phyloP scores from a whole-genome alignment of 306 rosid species.

The Rosa multiflora region DNA sequence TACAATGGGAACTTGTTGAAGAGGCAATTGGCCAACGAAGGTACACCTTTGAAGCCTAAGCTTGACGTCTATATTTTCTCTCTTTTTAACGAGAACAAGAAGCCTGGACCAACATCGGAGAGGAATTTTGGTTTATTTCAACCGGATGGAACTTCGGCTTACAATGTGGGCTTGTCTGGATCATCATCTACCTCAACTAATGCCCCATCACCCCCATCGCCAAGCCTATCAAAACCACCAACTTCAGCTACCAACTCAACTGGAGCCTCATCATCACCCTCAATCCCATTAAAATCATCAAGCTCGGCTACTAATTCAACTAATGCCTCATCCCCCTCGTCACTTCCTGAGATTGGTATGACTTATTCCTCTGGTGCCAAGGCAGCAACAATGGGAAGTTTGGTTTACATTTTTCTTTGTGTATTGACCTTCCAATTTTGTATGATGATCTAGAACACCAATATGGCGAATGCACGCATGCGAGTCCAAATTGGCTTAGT shows the following conservation, averaged over 20 bases:
- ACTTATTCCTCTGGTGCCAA: constrained; percentile 48
- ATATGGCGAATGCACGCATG: too few relatives aligned
- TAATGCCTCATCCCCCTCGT: neutral
- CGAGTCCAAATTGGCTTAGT: neutral
- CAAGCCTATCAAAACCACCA: constrained; percentile 26
- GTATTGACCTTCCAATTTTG: constrained; percentile 44
- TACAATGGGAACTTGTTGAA: too few relatives aligned
- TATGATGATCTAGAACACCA: constrained; percentile 43
- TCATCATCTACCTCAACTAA: neutral
- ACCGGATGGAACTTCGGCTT: too few relatives aligned
- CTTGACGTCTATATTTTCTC: too few relatives aligned
- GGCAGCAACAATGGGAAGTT: constrained; percentile 51
- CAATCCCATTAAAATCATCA: constrained; percentile 35
- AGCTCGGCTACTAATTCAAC: neutral
- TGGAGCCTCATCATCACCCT: constrained; percentile 31
- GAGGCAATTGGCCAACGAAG: too few relatives aligned
- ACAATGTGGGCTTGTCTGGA: too few relatives aligned
- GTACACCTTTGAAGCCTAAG: too few relatives aligned
- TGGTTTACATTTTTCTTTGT: constrained; percentile 42
- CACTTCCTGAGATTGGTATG: constrained; percentile 13
- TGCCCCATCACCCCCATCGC: constrained; percentile 43
- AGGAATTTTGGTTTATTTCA: too few relatives aligned
- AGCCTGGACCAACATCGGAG: too few relatives aligned
- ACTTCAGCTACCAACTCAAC: constrained; percentile 19
- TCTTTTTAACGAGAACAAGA: too few relatives aligned